These are phyloP conservation scores for Discostella stelligera DNA, from an alignment of 352 stramenopile species.

Conservation along the genomic window DNA sequence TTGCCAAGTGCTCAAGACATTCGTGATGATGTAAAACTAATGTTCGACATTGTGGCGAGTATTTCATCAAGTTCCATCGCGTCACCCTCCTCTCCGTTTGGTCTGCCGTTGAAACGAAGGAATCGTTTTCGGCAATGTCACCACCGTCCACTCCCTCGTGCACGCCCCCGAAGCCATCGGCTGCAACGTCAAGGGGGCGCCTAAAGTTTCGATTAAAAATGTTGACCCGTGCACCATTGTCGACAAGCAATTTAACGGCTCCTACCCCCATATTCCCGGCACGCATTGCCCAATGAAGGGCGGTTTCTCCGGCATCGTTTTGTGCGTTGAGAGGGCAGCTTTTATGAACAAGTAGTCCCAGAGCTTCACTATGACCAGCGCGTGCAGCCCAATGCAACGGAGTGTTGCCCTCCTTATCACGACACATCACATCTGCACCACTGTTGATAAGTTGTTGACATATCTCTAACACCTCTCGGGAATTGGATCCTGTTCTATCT, in stretches of 20 bases:
- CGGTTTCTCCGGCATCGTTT: constrained; percentile 80
- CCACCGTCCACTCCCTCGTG: constrained; percentile 36
- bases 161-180: constrained; percentile 62
- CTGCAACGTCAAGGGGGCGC: constrained; percentile 74
- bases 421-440: constrained; percentile 54
- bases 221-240: constrained; percentile 64
- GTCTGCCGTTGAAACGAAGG: constrained; percentile 1
- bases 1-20: constrained; percentile 86
- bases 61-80: constrained; percentile 60
- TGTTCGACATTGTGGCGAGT: constrained; percentile 80
- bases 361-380: constrained; percentile 73
- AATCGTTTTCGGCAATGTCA: constrained; percentile 37
- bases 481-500: constrained; percentile 43
- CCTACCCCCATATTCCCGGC: constrained; percentile 51
- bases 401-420: constrained; percentile 78
- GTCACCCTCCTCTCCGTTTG: constrained; percentile 45
- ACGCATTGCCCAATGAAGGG: constrained; percentile 83
- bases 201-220: constrained; percentile 71
- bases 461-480: constrained; percentile 52
- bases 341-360: constrained; percentile 72
- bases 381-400: constrained; percentile 83
- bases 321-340: constrained; percentile 70
- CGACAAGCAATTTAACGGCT: constrained; percentile 60
- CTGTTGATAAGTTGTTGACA: constrained; percentile 54
- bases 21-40: constrained; percentile 89